These are phyloP conservation scores for Dryas drummondii DNA, from an alignment of 306 rosid species.

Conservation along the genomic window DNA sequence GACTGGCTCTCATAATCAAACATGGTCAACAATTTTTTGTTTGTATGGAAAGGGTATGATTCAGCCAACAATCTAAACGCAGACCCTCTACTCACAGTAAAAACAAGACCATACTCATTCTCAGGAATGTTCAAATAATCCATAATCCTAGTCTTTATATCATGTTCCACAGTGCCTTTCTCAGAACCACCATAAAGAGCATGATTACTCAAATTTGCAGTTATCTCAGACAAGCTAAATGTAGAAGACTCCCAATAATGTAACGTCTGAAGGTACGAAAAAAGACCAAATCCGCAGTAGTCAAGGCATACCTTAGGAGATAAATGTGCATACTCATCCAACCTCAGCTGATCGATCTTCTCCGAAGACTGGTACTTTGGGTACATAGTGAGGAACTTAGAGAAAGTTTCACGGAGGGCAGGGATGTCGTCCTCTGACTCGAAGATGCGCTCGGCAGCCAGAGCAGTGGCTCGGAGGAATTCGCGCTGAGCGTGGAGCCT, in stretches of 20 bases:
- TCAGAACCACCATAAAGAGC: constrained; percentile 92
- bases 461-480: constrained; percentile 85
- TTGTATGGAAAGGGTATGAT: constrained; percentile 88
- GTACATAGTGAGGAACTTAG: constrained; percentile 87
- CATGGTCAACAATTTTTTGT: constrained; percentile 89
- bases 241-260: constrained; percentile 96
- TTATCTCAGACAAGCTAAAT: constrained; percentile 93
- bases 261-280: constrained; percentile 84
- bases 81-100: constrained; percentile 95
- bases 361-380: constrained; percentile 81
- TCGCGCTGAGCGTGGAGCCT: constrained; percentile 87
- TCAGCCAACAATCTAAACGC: constrained; percentile 85
- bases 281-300: constrained; percentile 95
- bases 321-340: constrained; percentile 78
- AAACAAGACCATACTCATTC: constrained; percentile 90
- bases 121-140: constrained; percentile 95
- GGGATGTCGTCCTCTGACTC: constrained; percentile 72
- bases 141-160: constrained; percentile 79
- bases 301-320: constrained; percentile 97
- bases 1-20: constrained; percentile 98
- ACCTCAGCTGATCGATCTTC: constrained; percentile 85
- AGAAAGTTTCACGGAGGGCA: constrained; percentile 54
- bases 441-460: constrained; percentile 76
- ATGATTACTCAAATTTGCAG: constrained; percentile 91
- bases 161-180: constrained; percentile 84